Evolutionary conservation across 257 asterid genomes (phyloP), one percentile per base, ranked within the genome.

Genomic region (Oldenlandia corymbosa): DNA sequence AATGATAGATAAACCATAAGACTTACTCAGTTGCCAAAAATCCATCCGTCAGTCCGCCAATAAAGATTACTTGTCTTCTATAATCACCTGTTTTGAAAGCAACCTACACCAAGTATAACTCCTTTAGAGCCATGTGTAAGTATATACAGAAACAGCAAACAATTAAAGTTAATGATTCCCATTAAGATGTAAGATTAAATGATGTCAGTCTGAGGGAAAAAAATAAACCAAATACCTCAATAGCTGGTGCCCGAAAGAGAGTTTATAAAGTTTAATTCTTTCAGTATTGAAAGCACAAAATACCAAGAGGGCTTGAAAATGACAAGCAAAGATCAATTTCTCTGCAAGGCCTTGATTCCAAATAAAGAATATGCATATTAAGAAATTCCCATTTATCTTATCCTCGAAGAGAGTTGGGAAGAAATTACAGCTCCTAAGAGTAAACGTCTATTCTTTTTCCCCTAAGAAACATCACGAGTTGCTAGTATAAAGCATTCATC

Each of bases 1-100:
- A 50, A 34, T 16, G 51, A 69, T 54, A 4, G 36, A 41, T n/a
- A 68, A 32, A 53, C 31, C 39, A 32, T 5, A 49, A n/a, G 32
- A 72, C 97, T 49, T 93, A 93, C 99, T 84, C 85, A 0, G 97
- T 84, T 37, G 97, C 99, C 84, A 93, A 78, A 79, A 93, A 88
- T 55, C 99, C 99, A 73, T 90, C 94, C 0, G 94, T 85, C 58
- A 90, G 80, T 68, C 99, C 99, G 65, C 96, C 97, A 64, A 90
- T 88, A 67, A 93, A 88, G 75, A 93, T 84, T 71, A 90, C 94
- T 79, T 93, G 97, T 53, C 85, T 88, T 51, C 74, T 90, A 72
- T 85, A 84, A 65, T 93, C 95, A 63, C 97, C 95, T 12, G 95
- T 93, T 82, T 85, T 90, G 46, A 93, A 93, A 20, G 97, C 97